Evolutionary conservation across 2,329 filamentous ascomycete species (phyloP).

Genomic region (Alternaria atra): DNA sequence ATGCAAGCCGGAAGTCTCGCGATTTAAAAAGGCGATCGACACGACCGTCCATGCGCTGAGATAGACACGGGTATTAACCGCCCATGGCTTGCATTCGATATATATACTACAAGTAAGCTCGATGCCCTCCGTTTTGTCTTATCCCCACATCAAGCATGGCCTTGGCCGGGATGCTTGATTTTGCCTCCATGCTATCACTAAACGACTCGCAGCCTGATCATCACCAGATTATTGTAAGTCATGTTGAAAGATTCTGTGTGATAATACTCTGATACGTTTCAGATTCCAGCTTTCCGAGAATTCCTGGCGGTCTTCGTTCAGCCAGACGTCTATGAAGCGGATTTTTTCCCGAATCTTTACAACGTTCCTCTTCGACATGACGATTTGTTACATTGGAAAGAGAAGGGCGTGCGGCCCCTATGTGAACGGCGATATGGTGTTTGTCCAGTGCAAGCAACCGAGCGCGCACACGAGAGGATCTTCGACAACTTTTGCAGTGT

Average conservation of each 20-base stretch:
- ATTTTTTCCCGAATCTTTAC: background rate
- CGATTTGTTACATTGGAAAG: background rate
- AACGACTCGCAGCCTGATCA: background rate
- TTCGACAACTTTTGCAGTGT: constrained; percentile 1
- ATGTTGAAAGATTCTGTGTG: background rate
- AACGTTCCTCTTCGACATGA: background rate
- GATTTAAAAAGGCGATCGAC: background rate
- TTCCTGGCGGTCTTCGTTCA: background rate
- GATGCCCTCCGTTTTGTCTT: background rate
- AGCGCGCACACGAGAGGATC: constrained; percentile 1
- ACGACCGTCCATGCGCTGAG: background rate
- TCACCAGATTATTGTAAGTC: background rate
- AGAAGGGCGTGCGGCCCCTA: background rate
- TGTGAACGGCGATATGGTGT: background rate
- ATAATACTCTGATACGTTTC: background rate
- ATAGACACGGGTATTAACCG: background rate
- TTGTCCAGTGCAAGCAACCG: background rate
- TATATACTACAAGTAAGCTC: background rate
- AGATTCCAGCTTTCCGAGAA: background rate
- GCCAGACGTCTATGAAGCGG: background rate
- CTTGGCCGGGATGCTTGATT: background rate
- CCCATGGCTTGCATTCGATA: background rate
- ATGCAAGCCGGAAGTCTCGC: too few relatives aligned
- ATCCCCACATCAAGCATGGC: background rate
- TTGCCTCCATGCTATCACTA: background rate